Evolutionary conservation across 208 protist genomes (phyloP).

Genomic region (Wallacemonas collosoma): DNA sequence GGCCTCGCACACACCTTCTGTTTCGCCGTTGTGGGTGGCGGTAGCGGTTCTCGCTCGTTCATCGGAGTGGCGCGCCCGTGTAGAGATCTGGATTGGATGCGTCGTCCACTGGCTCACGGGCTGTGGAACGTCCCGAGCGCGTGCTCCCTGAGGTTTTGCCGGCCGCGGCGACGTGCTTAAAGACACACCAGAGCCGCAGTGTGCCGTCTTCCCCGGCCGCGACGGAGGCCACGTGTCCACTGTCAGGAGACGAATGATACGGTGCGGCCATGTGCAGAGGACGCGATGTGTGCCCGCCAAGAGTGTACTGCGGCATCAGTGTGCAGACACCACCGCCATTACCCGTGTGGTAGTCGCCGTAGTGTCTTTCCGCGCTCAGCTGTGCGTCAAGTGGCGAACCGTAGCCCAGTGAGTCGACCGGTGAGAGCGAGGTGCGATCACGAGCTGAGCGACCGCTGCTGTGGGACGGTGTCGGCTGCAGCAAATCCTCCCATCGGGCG

Average conservation of each 20-base stretch:
- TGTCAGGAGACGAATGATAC: conserved; percentile 42
- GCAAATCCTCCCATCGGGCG: conserved; percentile 3
- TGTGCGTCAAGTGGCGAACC: conserved; percentile 7
- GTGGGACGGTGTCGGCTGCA: background rate
- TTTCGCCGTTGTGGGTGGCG: too few relatives aligned
- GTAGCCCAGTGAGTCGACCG: conserved; percentile 6
- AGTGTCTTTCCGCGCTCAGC: background rate
- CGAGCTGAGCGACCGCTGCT: background rate
- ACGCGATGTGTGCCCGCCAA: conserved; percentile 70
- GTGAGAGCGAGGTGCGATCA: background rate
- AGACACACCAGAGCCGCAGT: conserved; percentile 81
- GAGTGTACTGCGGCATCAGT: conserved; percentile 46
- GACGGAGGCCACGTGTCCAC: conserved; percentile 63
- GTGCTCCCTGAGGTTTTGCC: background rate
- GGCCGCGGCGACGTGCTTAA: conserved; percentile 35
- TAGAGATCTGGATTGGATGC: background rate
- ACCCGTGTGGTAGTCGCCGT: background rate
- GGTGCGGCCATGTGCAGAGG: conserved; percentile 65
- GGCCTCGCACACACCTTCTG: too few relatives aligned
- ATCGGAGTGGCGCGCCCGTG: conserved; percentile 39
- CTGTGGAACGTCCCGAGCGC: background rate
- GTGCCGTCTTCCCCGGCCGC: conserved; percentile 70
- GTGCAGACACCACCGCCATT: conserved; percentile 2
- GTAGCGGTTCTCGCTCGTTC: background rate
- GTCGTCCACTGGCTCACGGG: background rate